Base-by-base conservation (phyloP, 208 protist species). In the Leishmania mexicana region DNA sequence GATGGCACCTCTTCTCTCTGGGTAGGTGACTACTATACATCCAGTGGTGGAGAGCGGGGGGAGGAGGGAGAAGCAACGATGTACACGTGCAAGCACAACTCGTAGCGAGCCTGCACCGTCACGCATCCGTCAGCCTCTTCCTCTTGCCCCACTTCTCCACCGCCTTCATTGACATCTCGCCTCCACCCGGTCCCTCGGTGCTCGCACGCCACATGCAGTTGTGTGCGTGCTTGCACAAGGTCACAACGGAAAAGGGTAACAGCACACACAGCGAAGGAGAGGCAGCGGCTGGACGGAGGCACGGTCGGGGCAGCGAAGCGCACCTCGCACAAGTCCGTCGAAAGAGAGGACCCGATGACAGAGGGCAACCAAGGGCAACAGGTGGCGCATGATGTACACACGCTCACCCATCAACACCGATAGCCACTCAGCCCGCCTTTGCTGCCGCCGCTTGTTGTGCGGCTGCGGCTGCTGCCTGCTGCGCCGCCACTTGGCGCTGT, bases 401-500 rank as follows among this genome's bases (percentile, higher is more conserved):
- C 31, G 31, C 75, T n/a, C 75, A 35, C 40, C 38, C 58, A 47
- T 19, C 42, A 24, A 35, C 19, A 57, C 17, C 35, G 38, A 79
- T 8, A 42, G 28, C 53, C 47, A 35, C 57, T 51, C 38, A 78
- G 8, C 57, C 57, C 24, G 51, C 40, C 54, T 65, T 78, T 7
- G 35, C 57, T 5, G 40, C 35, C 35, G 53, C 38, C 3, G 78
- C 35, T 42, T 81, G 74, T 57, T 68, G 77, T 24, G 77, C 74
- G 21, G 73, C 74, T n/a, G 60, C 6, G 4, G 65, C 75, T 31
- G 60, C 68, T 10, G 75, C 75, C 38, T 73, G 76, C 76, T 80
- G 76, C 15, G 51, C 71, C 28, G 75, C 72, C 3, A 78, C 72
- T 35, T 40, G 53, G 10, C 65, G 75, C 62, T 85, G 75, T 42